Percentiles rank a stretch among this genome's conserved stretches.
Evolutionary conservation across 768 basidiomycete species (phyloP).

Genomic region (Macrolepiota albuminosa): DNA sequence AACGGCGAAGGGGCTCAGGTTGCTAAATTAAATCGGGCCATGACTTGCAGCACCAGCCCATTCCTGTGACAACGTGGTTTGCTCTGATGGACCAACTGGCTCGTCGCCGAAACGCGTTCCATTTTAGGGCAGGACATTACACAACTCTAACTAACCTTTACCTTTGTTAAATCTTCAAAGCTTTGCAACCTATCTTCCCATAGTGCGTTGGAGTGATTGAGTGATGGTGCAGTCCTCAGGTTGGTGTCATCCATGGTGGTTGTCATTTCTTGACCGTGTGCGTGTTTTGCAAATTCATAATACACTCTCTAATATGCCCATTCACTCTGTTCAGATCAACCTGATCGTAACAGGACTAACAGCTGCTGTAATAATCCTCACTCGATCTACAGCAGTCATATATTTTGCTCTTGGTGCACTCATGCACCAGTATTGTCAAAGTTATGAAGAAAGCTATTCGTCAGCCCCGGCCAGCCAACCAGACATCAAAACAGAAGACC

Average conservation of each 20-base stretch:
- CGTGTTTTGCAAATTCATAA: slow-evolving; percentile 3
- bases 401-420: slow-evolving; percentile 60
- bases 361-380: slow-evolving; percentile 47
- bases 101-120: too few relatives aligned
- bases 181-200: too few relatives aligned
- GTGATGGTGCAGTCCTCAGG: not conserved
- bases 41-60: too few relatives aligned
- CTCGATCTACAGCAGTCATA: slow-evolving; percentile 54
- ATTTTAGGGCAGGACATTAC: too few relatives aligned
- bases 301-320: not conserved
- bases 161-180: too few relatives aligned
- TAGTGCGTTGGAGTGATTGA: too few relatives aligned
- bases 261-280: slow-evolving; percentile 37
- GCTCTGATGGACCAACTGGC: too few relatives aligned
- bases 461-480: slow-evolving; percentile 54
- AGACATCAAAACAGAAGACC: slow-evolving; percentile 38
- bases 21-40: too few relatives aligned
- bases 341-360: slow-evolving; percentile 49
- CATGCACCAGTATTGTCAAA: slow-evolving; percentile 56
- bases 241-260: slow-evolving; percentile 21
- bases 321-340: slow-evolving; percentile 42
- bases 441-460: slow-evolving; percentile 53
- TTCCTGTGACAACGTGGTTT: too few relatives aligned
- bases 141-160: too few relatives aligned
- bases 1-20: too few relatives aligned